Percentiles rank a stretch among this genome's conserved stretches.
Evolutionary conservation across 768 basidiomycete species (phyloP).

Genomic region (Scleroderma citrinum): DNA sequence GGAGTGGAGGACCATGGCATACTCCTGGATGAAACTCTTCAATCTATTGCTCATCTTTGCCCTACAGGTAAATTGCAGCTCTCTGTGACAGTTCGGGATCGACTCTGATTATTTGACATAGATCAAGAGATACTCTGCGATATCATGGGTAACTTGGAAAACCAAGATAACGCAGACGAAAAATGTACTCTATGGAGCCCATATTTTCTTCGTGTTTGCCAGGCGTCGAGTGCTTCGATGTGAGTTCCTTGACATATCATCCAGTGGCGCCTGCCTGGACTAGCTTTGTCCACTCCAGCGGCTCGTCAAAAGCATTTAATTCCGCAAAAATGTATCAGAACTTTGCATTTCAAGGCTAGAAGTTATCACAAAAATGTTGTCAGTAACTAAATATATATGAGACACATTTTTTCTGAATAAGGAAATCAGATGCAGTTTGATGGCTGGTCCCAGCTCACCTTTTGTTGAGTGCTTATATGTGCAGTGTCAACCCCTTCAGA

Average conservation of each 20-base stretch:
- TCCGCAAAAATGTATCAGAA: slow-evolving; percentile 23
- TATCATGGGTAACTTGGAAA: slow-evolving; percentile 17
- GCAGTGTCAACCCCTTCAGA: no score
- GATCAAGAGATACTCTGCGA: slow-evolving; percentile 9
- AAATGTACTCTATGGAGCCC: slow-evolving; percentile 19
- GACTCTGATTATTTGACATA: neutral
- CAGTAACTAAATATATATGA: no score
- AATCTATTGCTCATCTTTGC: slow-evolving; percentile 14
- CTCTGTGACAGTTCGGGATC: neutral
- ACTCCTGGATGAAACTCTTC: slow-evolving; percentile 21
- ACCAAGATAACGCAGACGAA: slow-evolving; percentile 3
- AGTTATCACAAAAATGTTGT: neutral
- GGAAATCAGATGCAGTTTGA: no score
- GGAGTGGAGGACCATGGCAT: slow-evolving; percentile 7
- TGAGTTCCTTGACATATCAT: neutral
- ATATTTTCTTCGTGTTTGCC: slow-evolving; percentile 14
- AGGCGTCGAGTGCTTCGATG: neutral
- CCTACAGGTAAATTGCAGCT: slow-evolving; percentile 13
- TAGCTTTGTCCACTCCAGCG: neutral
- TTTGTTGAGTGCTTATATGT: no score
- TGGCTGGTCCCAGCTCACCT: no score
- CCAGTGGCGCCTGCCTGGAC: neutral
- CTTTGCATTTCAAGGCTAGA: slow-evolving; percentile 28
- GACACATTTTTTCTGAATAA: no score
- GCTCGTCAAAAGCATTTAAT: slow-evolving; percentile 11